These are phyloP conservation scores for Thuja plicata DNA, from an alignment of 83 land plant genomes.

Conservation along the genomic window DNA sequence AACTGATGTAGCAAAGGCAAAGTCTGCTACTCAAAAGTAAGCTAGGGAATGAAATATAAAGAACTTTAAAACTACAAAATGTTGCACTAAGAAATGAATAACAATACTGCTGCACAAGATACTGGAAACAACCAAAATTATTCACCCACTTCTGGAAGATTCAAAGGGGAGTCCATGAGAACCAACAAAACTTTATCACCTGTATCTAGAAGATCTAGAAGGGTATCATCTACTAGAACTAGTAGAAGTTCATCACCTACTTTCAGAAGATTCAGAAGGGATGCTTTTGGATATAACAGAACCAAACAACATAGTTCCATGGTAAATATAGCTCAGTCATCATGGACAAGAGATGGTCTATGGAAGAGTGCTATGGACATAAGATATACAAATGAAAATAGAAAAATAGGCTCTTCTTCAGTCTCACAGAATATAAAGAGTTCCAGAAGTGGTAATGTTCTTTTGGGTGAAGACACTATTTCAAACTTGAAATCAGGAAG, in stretches of 20 bases:
- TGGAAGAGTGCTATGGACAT: neutral
- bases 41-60: no score
- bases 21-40: no score
- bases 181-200: neutral
- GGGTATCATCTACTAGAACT: neutral
- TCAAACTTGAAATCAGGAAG: constrained; percentile 1
- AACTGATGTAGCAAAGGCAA: no score
- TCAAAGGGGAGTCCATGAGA: neutral
- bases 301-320: neutral
- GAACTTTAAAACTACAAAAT: no score
- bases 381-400: constrained; percentile 6
- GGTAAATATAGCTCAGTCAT: constrained; percentile 2
- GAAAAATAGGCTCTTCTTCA: neutral
- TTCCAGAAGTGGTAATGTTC: constrained; percentile 7
- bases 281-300: neutral
- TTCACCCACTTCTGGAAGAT: constrained; percentile 6
- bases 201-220: neutral
- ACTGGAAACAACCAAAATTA: neutral
- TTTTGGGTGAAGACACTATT: constrained; percentile 8
- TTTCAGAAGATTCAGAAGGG: neutral
- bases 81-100: no score
- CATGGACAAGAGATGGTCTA: neutral
- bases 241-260: constrained; percentile 2
- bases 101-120: no score
- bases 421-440: neutral